Evolutionary conservation across 495 filamentous ascomycete species (phyloP).

Genomic region (Cercophora samala): DNA sequence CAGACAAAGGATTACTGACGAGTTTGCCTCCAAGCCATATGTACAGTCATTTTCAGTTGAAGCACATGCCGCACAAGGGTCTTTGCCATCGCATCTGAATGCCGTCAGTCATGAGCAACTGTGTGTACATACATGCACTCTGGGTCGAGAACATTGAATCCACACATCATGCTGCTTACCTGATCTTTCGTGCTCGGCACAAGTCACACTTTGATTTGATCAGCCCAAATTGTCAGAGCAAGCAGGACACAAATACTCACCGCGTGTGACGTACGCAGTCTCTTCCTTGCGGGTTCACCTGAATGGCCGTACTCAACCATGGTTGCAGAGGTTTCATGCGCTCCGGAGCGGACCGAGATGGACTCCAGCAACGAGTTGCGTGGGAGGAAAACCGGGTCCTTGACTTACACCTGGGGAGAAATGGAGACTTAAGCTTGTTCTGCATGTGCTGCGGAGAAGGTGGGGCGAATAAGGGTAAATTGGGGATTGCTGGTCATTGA

Average conservation of each 20-base stretch:
- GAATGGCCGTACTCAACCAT: slow-evolving; percentile 16
- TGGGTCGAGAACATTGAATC: no score
- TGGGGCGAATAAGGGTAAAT: background rate
- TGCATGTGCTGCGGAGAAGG: slow-evolving; percentile 2
- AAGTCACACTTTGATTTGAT: slow-evolving; percentile 21
- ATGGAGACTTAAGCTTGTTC: background rate
- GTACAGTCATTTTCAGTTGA: slow-evolving; percentile 32
- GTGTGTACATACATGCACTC: no score
- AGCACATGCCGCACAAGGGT: slow-evolving; percentile 32
- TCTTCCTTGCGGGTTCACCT: slow-evolving; percentile 25
- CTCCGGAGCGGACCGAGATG: slow-evolving; percentile 20
- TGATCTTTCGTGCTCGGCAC: slow-evolving; percentile 28
- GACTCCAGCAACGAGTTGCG: background rate
- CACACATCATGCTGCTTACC: slow-evolving; percentile 5
- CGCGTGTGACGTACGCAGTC: slow-evolving; percentile 29
- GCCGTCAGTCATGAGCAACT: background rate
- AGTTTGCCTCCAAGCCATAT: slow-evolving; percentile 33
- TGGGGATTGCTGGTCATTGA: background rate
- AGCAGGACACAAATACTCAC: slow-evolving; percentile 16
- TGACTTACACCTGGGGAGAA: background rate
- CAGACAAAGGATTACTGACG: background rate
- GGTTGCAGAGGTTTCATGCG: slow-evolving; percentile 1
- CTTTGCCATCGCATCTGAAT: slow-evolving; percentile 34
- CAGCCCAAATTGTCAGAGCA: background rate
- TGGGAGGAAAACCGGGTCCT: background rate